Evolutionary conservation across 1,284 basidiomycete species (phyloP).

Genomic region (Irpex sp.): DNA sequence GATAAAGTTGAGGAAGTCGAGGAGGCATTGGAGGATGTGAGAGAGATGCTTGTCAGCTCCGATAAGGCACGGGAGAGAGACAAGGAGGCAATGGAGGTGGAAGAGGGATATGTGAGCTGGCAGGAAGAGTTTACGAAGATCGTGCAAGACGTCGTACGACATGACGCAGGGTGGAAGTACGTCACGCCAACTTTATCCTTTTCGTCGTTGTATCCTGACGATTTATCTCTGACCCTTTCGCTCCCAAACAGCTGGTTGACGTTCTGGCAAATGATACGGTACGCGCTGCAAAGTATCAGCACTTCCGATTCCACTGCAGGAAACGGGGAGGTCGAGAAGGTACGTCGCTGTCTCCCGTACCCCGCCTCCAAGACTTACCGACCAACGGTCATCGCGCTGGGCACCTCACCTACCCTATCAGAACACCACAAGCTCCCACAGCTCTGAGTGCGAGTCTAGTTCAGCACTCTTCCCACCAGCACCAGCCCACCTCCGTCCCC

Average conservation of each 20-base stretch:
- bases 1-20: slow-evolving; percentile 28
- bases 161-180: slow-evolving; percentile 32
- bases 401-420: neutral
- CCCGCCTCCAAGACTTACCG: neutral
- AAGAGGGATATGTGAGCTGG: slow-evolving; percentile 11
- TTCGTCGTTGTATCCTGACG: neutral
- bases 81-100: neutral
- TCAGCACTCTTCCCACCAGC: slow-evolving; percentile 18
- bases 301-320: neutral
- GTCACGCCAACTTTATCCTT: slow-evolving; percentile 1
- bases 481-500: slow-evolving; percentile 19
- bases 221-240: neutral
- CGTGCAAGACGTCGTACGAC: slow-evolving; percentile 30
- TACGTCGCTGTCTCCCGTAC: neutral
- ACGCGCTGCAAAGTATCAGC: slow-evolving; percentile 16
- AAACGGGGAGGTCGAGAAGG: neutral
- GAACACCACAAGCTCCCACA: too few species aligned
- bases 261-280: slow-evolving; percentile 28
- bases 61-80: neutral
- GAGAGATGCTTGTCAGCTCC: slow-evolving; percentile 16
- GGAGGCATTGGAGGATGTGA: slow-evolving; percentile 27
- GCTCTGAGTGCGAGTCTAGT: too few species aligned
- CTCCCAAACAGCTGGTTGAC: slow-evolving; percentile 22
- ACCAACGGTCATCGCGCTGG: neutral
- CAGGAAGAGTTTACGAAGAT: slow-evolving; percentile 24